Evolutionary conservation across 176 grass and related monocot species (phyloP).

Genomic region (Aechmea fasciata): DNA sequence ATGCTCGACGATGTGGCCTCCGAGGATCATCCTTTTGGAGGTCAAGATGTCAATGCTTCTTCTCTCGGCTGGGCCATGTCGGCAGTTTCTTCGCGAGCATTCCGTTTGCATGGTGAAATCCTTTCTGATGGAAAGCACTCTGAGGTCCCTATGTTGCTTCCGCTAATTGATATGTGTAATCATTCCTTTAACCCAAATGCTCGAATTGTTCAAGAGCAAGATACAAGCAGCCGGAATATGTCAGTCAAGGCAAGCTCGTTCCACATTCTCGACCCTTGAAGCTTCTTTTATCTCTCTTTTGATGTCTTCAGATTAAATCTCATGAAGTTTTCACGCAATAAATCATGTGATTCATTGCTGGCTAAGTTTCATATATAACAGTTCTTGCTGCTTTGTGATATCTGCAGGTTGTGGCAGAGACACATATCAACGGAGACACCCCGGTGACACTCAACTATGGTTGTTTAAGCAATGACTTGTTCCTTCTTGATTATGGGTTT

Average conservation of each 20-base stretch:
- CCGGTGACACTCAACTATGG: constrained; percentile 81
- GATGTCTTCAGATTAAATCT: no score
- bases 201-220: constrained; percentile 71
- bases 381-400: neutral
- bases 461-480: constrained; percentile 81
- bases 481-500: constrained; percentile 95
- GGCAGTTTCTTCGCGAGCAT: constrained; percentile 80
- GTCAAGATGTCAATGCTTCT: constrained; percentile 74
- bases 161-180: constrained; percentile 97
- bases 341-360: neutral
- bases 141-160: constrained; percentile 84
- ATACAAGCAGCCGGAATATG: constrained; percentile 57
- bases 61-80: constrained; percentile 97
- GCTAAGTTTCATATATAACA: constrained; percentile 1
- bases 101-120: constrained; percentile 55
- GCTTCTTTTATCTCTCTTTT: no score
- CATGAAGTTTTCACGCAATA: neutral
- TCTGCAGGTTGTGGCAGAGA: constrained; percentile 63
- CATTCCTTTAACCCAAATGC: constrained; percentile 84
- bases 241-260: constrained; percentile 58
- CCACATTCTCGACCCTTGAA: neutral
- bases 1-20: constrained; percentile 29
- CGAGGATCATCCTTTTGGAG: constrained; percentile 58
- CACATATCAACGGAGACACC: constrained; percentile 46
- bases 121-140: constrained; percentile 12